Evolutionary conservation across 2,329 filamentous ascomycete genomes (phyloP), one percentile per base, ranked within the genome.

Genomic region (Diaporthe velutina): DNA sequence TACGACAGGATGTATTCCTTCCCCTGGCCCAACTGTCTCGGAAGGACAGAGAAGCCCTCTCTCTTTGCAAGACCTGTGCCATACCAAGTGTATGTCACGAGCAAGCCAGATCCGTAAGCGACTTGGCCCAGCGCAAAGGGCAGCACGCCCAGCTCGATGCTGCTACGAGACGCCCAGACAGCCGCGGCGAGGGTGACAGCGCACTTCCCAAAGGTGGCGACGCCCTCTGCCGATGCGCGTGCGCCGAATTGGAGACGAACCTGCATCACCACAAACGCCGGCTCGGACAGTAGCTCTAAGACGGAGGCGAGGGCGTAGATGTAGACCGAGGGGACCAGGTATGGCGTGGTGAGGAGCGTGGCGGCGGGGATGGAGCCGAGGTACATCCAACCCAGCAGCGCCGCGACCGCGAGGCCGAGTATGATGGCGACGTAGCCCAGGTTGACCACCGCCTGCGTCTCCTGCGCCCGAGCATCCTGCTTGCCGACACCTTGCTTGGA

Each of bases 121-220:
- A 96, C 83, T 83, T 98, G 95, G 15, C 97, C 97, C 19, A 95
- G 84, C 0, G 96, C 97, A 83, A 98, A 98, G 0, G 97, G 95
- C 64, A 98, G 84, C 1, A 96, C 93, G 8, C 96, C 96, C 2
- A 94, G 81, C 74, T 93, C 88, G 28, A 86, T 77, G 1, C 85
- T 85, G 22, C 78, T 80, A 71, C 80, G 84, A 57, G 90, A 88
- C 1, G 91, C 92, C 87, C 90, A 93, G 7, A 94, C 86, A 2
- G 94, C 95, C 1, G 90, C 85, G 0, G 86, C 90, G 76, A 97
- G 95, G 0, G 95, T 97, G 19, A 91, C 86, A 50, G 93, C 78
- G 79, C 96, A 98, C 78, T 95, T 93, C 45, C 92, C 80, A 64
- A 98, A 89, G 0, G 96, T 97, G 30, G 95, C 96, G 33, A 89